phyloP scores from a whole-genome alignment of 2,329 filamentous ascomycete genomes.

The Bimuria novae-zelandiae region DNA sequence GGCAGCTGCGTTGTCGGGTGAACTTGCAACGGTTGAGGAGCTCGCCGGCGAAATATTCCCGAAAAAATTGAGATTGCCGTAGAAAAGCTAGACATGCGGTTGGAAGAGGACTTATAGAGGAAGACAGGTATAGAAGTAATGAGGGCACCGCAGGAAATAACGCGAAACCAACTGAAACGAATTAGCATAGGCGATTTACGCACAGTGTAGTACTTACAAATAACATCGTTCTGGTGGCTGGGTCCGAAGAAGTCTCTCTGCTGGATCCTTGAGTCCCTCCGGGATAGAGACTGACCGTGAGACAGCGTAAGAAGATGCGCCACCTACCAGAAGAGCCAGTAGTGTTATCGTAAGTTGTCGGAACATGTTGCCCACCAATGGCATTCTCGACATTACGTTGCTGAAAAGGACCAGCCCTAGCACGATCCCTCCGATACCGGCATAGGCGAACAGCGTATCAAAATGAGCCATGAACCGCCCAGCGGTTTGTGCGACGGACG shows the following conservation, averaged over 20 bases:
- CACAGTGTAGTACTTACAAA: not conserved
- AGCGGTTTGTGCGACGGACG: not conserved
- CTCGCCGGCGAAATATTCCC: not conserved
- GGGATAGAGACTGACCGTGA: not conserved
- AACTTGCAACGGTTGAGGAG: not conserved
- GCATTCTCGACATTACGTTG: not conserved
- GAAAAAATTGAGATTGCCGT: not conserved
- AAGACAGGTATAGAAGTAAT: not conserved
- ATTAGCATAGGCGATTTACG: not conserved
- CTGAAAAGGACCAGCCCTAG: not conserved
- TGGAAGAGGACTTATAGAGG: not conserved
- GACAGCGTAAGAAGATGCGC: not conserved
- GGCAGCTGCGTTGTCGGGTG: not conserved
- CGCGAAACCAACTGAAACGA: not conserved
- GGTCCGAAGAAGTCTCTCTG: not conserved
- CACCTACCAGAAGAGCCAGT: not conserved
- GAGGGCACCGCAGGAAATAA: not conserved
- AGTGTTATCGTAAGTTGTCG: not conserved
- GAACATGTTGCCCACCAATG: not conserved
- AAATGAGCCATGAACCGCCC: not conserved
- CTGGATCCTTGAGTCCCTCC: not conserved
- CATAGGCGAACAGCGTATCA: not conserved
- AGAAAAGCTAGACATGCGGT: not conserved
- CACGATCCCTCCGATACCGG: not conserved
- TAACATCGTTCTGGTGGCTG: not conserved